phyloP scores from a whole-genome alignment of 345 rosid genomes.

The Dipteronia sinensis region DNA sequence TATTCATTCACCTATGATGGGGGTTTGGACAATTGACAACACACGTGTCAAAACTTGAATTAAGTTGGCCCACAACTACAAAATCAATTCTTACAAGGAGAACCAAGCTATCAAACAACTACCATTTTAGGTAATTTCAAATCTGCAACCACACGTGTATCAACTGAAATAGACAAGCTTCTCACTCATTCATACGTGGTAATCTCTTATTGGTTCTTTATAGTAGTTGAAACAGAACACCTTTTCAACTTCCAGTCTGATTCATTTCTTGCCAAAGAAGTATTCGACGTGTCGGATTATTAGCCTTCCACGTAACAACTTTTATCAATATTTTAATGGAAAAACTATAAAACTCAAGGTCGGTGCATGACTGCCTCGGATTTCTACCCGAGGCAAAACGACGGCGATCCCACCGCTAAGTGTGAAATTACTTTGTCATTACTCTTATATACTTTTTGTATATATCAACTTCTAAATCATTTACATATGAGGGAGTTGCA shows the following conservation, averaged over 20 bases:
- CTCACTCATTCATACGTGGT: neutral
- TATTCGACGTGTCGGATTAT: neutral
- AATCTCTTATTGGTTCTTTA: neutral
- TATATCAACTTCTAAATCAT: too few relatives aligned
- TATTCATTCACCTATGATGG: too few relatives aligned
- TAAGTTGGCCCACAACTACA: too few relatives aligned
- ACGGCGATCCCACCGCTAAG: constrained; percentile 18
- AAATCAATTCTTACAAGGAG: too few relatives aligned
- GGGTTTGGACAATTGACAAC: too few relatives aligned
- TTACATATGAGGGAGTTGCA: too few relatives aligned
- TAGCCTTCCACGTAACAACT: neutral
- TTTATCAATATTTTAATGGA: too few relatives aligned
- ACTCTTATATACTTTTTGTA: too few relatives aligned
- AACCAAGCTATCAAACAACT: neutral
- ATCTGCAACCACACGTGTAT: neutral
- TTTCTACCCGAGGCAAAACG: constrained; percentile 16
- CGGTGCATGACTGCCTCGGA: constrained; percentile 13
- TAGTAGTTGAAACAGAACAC: neutral
- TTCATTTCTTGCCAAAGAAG: constrained; percentile 7
- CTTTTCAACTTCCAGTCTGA: neutral
- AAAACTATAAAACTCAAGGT: neutral
- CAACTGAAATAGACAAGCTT: neutral
- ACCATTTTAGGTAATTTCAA: neutral
- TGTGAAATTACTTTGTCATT: too few relatives aligned
- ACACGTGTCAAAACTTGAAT: too few relatives aligned